Evolutionary conservation across 2,329 filamentous ascomycete genomes (phyloP), one percentile per base, ranked within the genome.

Genomic region (Westerdykella aurantiaca): DNA sequence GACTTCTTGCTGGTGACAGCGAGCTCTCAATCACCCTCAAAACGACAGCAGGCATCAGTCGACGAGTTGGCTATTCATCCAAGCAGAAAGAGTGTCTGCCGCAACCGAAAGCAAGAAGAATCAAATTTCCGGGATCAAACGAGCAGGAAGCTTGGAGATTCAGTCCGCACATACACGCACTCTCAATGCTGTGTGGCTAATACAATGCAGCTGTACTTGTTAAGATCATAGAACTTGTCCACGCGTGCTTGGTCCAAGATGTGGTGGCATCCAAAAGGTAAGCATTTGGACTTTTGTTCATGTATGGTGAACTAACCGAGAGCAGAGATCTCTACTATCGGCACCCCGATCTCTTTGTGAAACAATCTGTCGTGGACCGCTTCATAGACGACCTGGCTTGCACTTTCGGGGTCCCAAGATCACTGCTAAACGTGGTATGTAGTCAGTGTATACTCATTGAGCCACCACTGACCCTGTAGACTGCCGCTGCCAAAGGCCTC

Each of bases 261-360:
- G 59, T 70, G 14, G 58, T 74, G 9, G 68, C 80, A 46, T 80
- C 78, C 0, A 83, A 82, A 58, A 72, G 79, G 79, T 79, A 54
- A 34, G 35, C 7, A 14, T 10, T 14, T 25, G 14, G 14, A 23
- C 16, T 14, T 9, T 45, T 60, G 17, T 21, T 23, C 34, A 42
- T 12, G 11, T 9, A 2, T 29, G 25, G 25, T 29, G 4, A 12
- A 29, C 23, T 47, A 37, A 43, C 33, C 31, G 43, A 31, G n/a
- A 18, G 11, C 42, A 91, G 87, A 48, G 86, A 87, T 56, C 81
- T 94, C 4, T 94, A 83, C 63, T 94, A 94, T 60, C 81, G 86
- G 54, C 77, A 89, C 52, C 80, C 83, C 4, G 76, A 81, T 9
- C 70, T 94, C 0, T 94, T 93, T 57, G 73, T 75, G 16, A 81